A percentile compares a stretch with the other conserved stretches of the same genome.
phyloP scores from a whole-genome alignment of 2,329 filamentous ascomycete genomes.

The Fusarium sp. region DNA sequence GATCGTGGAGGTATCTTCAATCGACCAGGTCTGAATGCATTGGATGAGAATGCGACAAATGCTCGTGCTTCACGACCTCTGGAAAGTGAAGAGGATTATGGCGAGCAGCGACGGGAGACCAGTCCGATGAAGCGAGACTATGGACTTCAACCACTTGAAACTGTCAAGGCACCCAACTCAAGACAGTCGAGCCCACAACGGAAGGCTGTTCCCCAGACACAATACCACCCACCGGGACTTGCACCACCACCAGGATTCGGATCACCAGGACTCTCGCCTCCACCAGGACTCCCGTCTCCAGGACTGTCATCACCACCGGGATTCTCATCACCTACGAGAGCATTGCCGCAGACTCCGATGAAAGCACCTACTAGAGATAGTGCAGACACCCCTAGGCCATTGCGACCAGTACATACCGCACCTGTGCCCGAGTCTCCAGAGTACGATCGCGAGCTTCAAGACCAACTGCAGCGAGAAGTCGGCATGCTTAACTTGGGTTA shows the following conservation, averaged over 20 bases:
- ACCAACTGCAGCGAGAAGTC: constrained; percentile 73
- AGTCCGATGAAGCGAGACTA: constrained; percentile 66
- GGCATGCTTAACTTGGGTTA: constrained; percentile 63
- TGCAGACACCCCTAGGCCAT: constrained; percentile 61
- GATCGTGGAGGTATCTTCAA: constrained; percentile 68
- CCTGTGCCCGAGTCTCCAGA: constrained; percentile 65
- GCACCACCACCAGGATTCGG: background rate
- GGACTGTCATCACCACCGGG: background rate
- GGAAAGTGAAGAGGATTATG: constrained; percentile 62
- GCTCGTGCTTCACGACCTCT: constrained; percentile 69
- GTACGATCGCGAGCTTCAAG: constrained; percentile 70
- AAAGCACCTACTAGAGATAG: constrained; percentile 48
- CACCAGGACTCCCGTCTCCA: background rate
- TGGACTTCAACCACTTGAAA: constrained; percentile 60
- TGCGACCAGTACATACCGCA: constrained; percentile 60
- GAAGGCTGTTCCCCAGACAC: constrained; percentile 59
- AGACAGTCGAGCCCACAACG: constrained; percentile 71
- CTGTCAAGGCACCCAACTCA: constrained; percentile 65
- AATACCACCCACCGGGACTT: constrained; percentile 22
- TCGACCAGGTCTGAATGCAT: constrained; percentile 70
- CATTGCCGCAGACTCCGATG: constrained; percentile 61
- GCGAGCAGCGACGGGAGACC: constrained; percentile 61
- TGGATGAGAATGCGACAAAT: constrained; percentile 87
- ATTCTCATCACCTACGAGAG: constrained; percentile 65
- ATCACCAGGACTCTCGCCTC: background rate